A percentile compares a stretch with the other conserved stretches of the same genome.
These are phyloP conservation scores for Gloeopeniophorella convolvens DNA, from an alignment of 768 basidiomycete genomes.

Conservation along the genomic window DNA sequence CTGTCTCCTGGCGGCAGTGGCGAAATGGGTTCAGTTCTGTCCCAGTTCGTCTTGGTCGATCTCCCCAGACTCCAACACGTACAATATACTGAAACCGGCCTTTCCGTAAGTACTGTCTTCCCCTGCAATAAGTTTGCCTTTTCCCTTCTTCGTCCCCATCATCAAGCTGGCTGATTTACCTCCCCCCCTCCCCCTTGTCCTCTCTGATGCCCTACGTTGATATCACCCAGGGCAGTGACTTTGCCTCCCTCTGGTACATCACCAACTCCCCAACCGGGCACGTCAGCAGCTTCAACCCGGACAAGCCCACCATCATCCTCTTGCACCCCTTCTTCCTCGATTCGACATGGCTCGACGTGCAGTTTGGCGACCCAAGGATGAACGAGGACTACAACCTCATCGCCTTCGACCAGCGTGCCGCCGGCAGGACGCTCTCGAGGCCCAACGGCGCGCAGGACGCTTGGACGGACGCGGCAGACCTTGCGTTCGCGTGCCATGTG, in stretches of 20 bases:
- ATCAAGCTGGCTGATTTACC: not conserved
- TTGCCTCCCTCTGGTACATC: slow-evolving; percentile 25
- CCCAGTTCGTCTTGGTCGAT: no score
- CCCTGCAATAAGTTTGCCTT: not conserved
- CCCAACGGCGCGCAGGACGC: slow-evolving; percentile 23
- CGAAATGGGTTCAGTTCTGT: no score
- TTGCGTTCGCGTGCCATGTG: slow-evolving; percentile 23
- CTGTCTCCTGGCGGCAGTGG: no score
- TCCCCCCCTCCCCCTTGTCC: not conserved
- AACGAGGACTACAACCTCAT: slow-evolving; percentile 24
- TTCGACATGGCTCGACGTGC: slow-evolving; percentile 24
- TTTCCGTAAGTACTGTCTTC: not conserved
- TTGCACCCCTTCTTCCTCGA: slow-evolving; percentile 26
- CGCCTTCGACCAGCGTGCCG: slow-evolving; percentile 26
- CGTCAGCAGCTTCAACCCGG: slow-evolving; percentile 22
- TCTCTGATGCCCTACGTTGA: slow-evolving; percentile 22
- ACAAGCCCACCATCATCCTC: slow-evolving; percentile 25
- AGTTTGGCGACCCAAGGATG: slow-evolving; percentile 26
- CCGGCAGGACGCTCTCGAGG: slow-evolving; percentile 20
- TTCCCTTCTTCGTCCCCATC: not conserved
- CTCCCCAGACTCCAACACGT: no score
- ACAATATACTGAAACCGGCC: no score
- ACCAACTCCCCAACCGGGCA: slow-evolving; percentile 24
- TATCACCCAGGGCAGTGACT: slow-evolving; percentile 17
- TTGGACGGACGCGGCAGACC: slow-evolving; percentile 27